Evolutionary conservation across 345 rosid genomes (phyloP).

Genomic region (Eucalyptus albens): DNA sequence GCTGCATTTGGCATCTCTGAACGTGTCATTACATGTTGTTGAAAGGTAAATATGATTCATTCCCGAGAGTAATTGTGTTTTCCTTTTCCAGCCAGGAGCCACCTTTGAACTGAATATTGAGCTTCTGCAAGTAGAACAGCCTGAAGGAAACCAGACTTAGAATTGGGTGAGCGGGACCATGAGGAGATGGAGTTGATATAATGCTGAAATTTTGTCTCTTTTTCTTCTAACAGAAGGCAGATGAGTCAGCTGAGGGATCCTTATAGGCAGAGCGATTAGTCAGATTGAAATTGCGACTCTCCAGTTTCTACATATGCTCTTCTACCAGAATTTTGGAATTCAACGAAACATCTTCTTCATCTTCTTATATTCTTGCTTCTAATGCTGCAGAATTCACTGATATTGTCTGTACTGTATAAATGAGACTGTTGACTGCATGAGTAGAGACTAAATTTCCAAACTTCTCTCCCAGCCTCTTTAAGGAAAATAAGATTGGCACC

Average conservation of each 20-base stretch:
- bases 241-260: neutral
- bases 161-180: neutral
- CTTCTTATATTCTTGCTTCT: too few relatives aligned
- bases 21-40: neutral
- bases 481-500: too few relatives aligned
- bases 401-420: too few relatives aligned
- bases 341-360: too few relatives aligned
- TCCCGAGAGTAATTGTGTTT: neutral
- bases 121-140: conserved; percentile 52
- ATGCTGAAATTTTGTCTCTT: neutral
- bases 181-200: neutral
- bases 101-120: conserved; percentile 73
- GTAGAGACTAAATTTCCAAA: too few relatives aligned
- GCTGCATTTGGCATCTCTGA: neutral
- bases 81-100: conserved; percentile 55
- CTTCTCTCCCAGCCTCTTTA: too few relatives aligned
- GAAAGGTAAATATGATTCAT: neutral
- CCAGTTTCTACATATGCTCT: too few relatives aligned
- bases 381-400: too few relatives aligned
- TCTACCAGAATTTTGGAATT: too few relatives aligned
- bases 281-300: too few relatives aligned
- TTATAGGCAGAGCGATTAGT: too few relatives aligned
- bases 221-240: neutral
- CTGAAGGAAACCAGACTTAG: conserved; percentile 20
- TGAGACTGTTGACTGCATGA: too few relatives aligned